Evolutionary conservation across 805 yeast genomes (phyloP).

Genomic region (Spathaspora passalidarum): DNA sequence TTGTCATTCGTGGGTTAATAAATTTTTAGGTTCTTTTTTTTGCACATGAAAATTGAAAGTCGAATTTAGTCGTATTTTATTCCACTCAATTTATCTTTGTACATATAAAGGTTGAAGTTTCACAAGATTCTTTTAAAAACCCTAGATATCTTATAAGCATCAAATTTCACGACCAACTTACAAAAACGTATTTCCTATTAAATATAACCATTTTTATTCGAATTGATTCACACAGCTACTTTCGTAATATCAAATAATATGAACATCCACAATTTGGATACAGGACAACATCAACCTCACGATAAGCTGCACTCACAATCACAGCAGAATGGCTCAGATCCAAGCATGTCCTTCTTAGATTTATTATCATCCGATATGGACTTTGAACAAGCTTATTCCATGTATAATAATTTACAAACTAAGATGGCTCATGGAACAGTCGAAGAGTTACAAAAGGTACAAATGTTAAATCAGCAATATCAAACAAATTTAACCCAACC

Average conservation of each 20-base stretch:
- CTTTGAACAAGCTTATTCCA: slow-evolving; percentile 43
- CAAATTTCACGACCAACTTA: too few species aligned
- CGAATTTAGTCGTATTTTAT: neutral
- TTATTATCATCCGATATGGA: slow-evolving; percentile 41
- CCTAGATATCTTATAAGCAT: too few species aligned
- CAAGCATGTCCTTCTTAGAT: slow-evolving; percentile 13
- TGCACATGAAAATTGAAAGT: neutral
- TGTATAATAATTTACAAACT: slow-evolving; percentile 38
- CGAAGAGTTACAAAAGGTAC: slow-evolving; percentile 38
- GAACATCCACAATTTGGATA: neutral
- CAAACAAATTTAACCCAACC: slow-evolving; percentile 4
- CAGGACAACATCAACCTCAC: neutral
- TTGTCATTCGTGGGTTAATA: neutral
- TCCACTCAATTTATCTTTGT: neutral
- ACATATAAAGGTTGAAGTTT: neutral
- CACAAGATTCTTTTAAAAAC: neutral
- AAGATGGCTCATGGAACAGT: slow-evolving; percentile 32
- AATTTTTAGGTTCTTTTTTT: neutral
- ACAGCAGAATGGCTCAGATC: neutral
- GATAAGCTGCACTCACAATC: neutral
- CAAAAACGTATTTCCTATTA: too few species aligned
- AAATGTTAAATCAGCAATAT: slow-evolving; percentile 22
- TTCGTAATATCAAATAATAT: too few species aligned
- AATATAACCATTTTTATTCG: neutral
- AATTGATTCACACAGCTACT: neutral